Evolutionary conservation across 345 rosid genomes (phyloP).

Genomic region (Syzygium jambos): DNA sequence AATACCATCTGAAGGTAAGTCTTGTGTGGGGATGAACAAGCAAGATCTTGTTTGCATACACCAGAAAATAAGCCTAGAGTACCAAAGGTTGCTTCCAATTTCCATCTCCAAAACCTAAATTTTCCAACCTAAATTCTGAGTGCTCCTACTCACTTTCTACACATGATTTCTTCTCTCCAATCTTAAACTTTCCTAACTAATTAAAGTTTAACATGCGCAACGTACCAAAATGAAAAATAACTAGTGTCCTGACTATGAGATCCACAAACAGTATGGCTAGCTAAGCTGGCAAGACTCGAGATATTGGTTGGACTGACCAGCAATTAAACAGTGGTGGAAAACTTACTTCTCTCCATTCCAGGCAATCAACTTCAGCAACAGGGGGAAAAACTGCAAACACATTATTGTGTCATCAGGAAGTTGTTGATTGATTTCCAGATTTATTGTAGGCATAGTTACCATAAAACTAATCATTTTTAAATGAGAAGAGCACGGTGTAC

Average conservation of each 20-base stretch:
- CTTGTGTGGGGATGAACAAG: neutral
- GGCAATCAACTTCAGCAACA: constrained; percentile 86
- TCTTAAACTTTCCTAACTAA: neutral
- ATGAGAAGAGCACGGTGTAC: neutral
- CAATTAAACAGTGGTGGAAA: neutral
- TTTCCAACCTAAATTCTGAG: neutral
- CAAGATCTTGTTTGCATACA: neutral
- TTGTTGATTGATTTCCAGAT: neutral
- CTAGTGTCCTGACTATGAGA: neutral
- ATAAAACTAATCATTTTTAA: neutral
- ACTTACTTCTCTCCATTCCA: constrained; percentile 95
- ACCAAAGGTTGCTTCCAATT: neutral
- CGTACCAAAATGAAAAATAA: neutral
- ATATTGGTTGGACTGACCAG: neutral
- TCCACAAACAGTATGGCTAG: neutral
- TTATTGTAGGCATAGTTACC: neutral
- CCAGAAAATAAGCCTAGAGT: neutral
- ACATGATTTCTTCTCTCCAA: neutral
- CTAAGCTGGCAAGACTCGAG: neutral
- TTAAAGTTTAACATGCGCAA: neutral
- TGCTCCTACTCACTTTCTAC: neutral
- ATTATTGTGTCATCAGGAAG: neutral
- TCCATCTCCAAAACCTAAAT: neutral
- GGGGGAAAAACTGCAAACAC: constrained; percentile 74
- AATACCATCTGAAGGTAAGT: neutral